A percentile compares a stretch with the other conserved stretches of the same genome.
phyloP scores from a whole-genome alignment of 495 filamentous ascomycete species.

The Cercophora samala region DNA sequence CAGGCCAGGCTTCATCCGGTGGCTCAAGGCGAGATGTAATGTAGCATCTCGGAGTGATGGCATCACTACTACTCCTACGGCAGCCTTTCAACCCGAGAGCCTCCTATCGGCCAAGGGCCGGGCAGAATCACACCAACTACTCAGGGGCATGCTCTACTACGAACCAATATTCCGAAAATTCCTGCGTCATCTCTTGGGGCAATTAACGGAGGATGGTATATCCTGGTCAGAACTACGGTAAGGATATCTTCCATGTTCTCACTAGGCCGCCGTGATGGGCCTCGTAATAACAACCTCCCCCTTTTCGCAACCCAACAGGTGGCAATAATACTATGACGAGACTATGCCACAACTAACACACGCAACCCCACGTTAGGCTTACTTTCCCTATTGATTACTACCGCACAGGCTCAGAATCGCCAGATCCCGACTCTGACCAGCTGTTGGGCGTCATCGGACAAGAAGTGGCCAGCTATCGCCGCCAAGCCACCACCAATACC shows the following conservation, averaged over 20 bases:
- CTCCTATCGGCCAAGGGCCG: not conserved
- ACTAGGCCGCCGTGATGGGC: not conserved
- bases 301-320: constrained; percentile 6
- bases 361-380: constrained; percentile 39
- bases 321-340: not conserved
- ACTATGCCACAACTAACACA: constrained; percentile 1
- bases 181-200: constrained; percentile 61
- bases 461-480: constrained; percentile 72
- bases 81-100: not conserved
- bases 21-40: constrained; percentile 71
- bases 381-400: constrained; percentile 62
- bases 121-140: constrained; percentile 37
- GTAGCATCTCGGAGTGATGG: constrained; percentile 42
- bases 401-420: constrained; percentile 52
- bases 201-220: constrained; percentile 72
- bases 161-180: constrained; percentile 86
- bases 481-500: constrained; percentile 33
- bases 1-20: constrained; percentile 65
- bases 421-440: constrained; percentile 60
- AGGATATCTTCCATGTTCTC: constrained; percentile 9
- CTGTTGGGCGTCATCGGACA: constrained; percentile 71
- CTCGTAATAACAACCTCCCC: constrained; percentile 1
- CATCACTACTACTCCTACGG: not conserved
- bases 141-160: constrained; percentile 75
- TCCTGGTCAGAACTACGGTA: constrained; percentile 70